Percentiles rank a stretch among this genome's conserved stretches.
phyloP scores from a whole-genome alignment of 2,329 filamentous ascomycete species.

The Phialophora chinensis region DNA sequence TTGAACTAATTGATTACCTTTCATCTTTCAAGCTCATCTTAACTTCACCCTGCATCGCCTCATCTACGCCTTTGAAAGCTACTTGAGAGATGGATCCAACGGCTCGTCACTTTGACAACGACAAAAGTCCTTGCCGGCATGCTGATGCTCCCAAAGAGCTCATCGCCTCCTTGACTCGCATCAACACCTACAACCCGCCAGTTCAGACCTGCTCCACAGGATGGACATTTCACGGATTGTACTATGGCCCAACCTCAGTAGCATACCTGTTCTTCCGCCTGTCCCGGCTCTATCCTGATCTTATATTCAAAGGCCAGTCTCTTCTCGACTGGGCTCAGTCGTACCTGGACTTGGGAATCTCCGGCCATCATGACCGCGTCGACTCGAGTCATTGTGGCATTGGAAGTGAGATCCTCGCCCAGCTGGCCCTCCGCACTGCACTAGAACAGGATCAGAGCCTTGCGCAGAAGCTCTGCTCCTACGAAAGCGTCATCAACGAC shows the following conservation, averaged over 20 bases:
- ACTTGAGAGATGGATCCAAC: conserved; percentile 57
- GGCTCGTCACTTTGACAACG: conserved; percentile 25
- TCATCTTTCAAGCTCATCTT: not conserved
- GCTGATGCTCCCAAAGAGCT: conserved; percentile 33
- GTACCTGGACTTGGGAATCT: conserved; percentile 47
- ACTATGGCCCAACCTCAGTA: conserved; percentile 61
- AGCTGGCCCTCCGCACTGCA: conserved; percentile 55
- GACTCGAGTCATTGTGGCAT: conserved; percentile 58
- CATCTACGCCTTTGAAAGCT: not conserved
- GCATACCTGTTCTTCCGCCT: conserved; percentile 62
- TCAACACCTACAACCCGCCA: conserved; percentile 39
- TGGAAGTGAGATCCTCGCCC: conserved; percentile 57
- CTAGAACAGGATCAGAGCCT: conserved; percentile 50
- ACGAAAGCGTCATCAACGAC: conserved; percentile 26
- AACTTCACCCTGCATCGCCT: not conserved
- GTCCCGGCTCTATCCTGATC: conserved; percentile 52
- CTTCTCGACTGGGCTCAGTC: conserved; percentile 55
- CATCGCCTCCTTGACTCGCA: conserved; percentile 34
- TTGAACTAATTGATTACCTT: not conserved
- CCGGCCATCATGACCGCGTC: conserved; percentile 37
- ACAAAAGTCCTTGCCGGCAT: conserved; percentile 11
- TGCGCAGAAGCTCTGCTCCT: conserved; percentile 45
- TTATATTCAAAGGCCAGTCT: conserved; percentile 52
- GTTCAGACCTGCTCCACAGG: conserved; percentile 39
- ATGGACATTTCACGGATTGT: conserved; percentile 53